phyloP scores from a whole-genome alignment of 2,329 filamentous ascomycete species.

The Cladosporium sp. region DNA sequence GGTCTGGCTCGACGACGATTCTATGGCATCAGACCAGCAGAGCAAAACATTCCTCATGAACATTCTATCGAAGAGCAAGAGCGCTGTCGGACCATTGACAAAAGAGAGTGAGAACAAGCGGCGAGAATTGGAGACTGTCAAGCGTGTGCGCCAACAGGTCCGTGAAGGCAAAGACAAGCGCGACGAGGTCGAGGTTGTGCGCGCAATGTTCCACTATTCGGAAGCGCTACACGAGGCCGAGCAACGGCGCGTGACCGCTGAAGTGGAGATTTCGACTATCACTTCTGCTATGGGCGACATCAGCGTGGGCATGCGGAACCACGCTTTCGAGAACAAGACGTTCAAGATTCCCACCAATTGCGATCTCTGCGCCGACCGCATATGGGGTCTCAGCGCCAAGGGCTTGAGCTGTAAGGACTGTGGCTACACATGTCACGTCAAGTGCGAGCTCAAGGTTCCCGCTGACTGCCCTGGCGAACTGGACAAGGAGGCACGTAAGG shows the following conservation, averaged over 20 bases:
- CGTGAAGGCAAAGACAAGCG: constrained; percentile 83
- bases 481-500: constrained; percentile 93
- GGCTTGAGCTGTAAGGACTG: constrained; percentile 95
- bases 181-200: constrained; percentile 83
- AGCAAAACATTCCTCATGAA: constrained; percentile 92
- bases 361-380: constrained; percentile 91
- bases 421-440: constrained; percentile 96
- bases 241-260: constrained; percentile 79
- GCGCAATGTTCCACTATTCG: constrained; percentile 79
- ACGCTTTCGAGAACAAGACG: constrained; percentile 98
- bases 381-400: constrained; percentile 96
- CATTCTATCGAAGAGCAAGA: constrained; percentile 85
- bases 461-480: constrained; percentile 93
- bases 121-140: constrained; percentile 78
- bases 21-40: constrained; percentile 81
- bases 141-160: constrained; percentile 72
- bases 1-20: constrained; percentile 92
- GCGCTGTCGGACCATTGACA: constrained; percentile 75
- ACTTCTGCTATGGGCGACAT: constrained; percentile 89
- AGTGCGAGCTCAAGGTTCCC: constrained; percentile 98
- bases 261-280: constrained; percentile 91
- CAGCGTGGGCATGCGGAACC: constrained; percentile 87
- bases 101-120: constrained; percentile 83
- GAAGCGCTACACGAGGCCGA: constrained; percentile 85
- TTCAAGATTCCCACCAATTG: constrained; percentile 99